Base-by-base conservation (phyloP, 139 green algal species). In the Pseudopediastrum boryanum region DNA sequence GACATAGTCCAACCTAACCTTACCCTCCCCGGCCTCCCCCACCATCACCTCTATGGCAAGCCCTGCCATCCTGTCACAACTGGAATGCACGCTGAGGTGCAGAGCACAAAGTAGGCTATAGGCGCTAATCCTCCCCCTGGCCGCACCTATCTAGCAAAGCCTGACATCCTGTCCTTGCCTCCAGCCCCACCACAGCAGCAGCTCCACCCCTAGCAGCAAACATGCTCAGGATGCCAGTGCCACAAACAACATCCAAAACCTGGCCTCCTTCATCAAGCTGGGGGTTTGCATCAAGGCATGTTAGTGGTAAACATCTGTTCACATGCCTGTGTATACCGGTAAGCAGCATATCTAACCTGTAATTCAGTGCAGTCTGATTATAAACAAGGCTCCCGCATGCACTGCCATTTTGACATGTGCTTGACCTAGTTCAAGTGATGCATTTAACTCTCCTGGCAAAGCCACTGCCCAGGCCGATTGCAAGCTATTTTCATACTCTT, bases 171-270 rank as follows among this genome's bases (percentile, higher is more conserved):
- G 41, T 74, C 44, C 61, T 85, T 29, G 77, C 89, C 43, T 92
- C 89, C 31, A 92, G 56, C 5, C 84, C 80, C 44, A 97, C 83
- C 48, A 98, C 95, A 0, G 70, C 21, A 0, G 61, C 41, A 16
- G 96, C 96, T 2, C 96, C 96, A 0, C 43, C 96, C 0, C 89
- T 77, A 4, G 91, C 91, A 0, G 96, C 96, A 90, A 98, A 97
- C 72, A 99, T 88, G 42, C 91, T 97, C 27, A 98, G 86, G 71
- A 99, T 96, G 69, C 91, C 95, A 1, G 95, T 99, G 64, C 96
- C 96, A 75, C 94, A 98, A 23, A 96, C 96, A 7, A 99, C 91
- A 84, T 99, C 96, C 75, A 98, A 73, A 33, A 99, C 93, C 9
- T 50, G 3, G 90, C 86, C 4, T 87, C 94, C 0, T 75, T 43